phyloP scores from a whole-genome alignment of 257 asterid genomes.

The Phtheirospermum japonicum region DNA sequence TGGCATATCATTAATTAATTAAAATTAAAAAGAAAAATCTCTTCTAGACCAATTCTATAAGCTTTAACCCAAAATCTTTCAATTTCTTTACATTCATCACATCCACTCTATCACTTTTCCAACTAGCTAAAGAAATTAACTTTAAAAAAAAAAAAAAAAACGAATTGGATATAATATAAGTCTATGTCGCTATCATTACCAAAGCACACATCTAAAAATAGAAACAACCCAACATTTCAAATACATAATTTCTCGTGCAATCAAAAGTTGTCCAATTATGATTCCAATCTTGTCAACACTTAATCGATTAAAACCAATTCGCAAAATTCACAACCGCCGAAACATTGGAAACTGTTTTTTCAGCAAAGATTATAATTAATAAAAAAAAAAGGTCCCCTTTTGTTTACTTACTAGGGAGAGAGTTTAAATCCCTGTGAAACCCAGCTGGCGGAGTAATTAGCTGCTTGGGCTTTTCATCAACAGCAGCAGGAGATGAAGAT shows the following conservation, averaged over 20 bases:
- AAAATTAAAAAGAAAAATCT: too few species aligned
- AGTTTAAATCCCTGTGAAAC: slow-evolving; percentile 69
- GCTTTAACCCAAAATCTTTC: neutral
- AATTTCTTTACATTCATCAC: too few species aligned
- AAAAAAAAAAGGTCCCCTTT: neutral
- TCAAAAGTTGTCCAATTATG: neutral
- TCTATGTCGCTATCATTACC: slow-evolving; percentile 20
- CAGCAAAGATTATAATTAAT: too few species aligned
- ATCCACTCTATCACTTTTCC: neutral
- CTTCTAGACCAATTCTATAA: neutral
- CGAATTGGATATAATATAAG: neutral
- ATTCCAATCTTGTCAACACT: too few species aligned
- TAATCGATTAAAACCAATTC: neutral
- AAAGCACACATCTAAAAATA: slow-evolving; percentile 6
- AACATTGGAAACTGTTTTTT: neutral
- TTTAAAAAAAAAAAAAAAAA: neutral
- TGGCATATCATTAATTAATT: slow-evolving; percentile 1
- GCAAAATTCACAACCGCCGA: neutral
- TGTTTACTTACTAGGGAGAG: slow-evolving; percentile 70
- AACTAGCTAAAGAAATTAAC: neutral
- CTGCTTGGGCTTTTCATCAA: slow-evolving; percentile 30
- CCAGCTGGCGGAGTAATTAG: slow-evolving; percentile 33
- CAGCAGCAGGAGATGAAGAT: slow-evolving; percentile 37
- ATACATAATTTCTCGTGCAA: neutral
- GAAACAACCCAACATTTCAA: slow-evolving; percentile 6